Conservation (phyloP, 139 green algal species). For the Chara braunii region DNA sequence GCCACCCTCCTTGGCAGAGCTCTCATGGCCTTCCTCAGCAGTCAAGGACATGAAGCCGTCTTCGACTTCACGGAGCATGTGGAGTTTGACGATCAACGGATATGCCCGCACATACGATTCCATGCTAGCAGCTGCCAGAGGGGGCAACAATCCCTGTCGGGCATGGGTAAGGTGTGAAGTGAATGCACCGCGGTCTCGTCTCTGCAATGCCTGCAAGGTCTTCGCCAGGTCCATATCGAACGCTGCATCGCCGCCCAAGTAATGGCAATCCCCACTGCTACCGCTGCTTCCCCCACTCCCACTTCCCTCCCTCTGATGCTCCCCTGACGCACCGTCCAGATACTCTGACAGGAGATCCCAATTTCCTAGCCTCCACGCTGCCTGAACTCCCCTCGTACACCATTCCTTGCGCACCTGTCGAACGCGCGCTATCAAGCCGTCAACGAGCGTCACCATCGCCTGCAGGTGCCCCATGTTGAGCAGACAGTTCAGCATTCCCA, state of each 20-base stretch:
- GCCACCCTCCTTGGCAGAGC: background rate
- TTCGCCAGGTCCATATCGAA: slow-evolving; percentile 52
- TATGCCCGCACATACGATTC: slow-evolving; percentile 83
- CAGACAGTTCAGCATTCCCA: slow-evolving; percentile 39
- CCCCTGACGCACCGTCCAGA: slow-evolving; percentile 26
- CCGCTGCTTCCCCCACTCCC: background rate
- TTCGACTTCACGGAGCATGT: slow-evolving; percentile 69
- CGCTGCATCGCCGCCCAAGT: background rate
- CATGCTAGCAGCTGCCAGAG: slow-evolving; percentile 67
- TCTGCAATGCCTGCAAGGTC: slow-evolving; percentile 50
- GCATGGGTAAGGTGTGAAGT: slow-evolving; percentile 36
- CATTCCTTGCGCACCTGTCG: slow-evolving; percentile 44
- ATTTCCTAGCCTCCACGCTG: slow-evolving; percentile 76
- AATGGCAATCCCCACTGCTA: background rate
- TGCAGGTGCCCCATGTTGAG: slow-evolving; percentile 70
- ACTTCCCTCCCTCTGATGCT: background rate
- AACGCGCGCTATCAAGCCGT: slow-evolving; percentile 43
- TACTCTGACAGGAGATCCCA: slow-evolving; percentile 69
- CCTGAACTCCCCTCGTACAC: slow-evolving; percentile 58
- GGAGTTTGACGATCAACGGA: slow-evolving; percentile 71
- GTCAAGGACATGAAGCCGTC: background rate
- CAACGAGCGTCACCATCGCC: slow-evolving; percentile 65
- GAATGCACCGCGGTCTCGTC: slow-evolving; percentile 40
- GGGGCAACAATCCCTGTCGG: slow-evolving; percentile 8
- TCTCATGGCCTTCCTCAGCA: background rate